A percentile compares a stretch with the other conserved stretches of the same genome.
These are phyloP conservation scores for Ophiocordyceps polyrhachis-furcata DNA, from an alignment of 2,329 filamentous ascomycete species.

Conservation along the genomic window DNA sequence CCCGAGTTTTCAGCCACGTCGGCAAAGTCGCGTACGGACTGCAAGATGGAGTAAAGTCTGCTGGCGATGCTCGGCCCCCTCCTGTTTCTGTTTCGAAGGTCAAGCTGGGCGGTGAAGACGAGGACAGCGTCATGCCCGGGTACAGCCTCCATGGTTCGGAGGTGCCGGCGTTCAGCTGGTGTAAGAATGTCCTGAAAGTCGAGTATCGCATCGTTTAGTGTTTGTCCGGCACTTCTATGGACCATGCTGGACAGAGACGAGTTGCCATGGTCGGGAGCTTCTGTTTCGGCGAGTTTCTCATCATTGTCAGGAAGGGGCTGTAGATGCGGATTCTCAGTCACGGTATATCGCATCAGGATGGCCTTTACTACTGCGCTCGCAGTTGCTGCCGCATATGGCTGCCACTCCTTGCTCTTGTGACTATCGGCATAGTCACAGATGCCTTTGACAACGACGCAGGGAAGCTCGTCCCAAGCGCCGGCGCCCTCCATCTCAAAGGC, in stretches of 20 bases:
- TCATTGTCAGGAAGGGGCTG: neutral
- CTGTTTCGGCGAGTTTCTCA: neutral
- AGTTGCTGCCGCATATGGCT: constrained; percentile 18
- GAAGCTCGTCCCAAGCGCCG: constrained; percentile 13
- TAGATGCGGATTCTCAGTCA: neutral
- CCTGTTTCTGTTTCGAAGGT: neutral
- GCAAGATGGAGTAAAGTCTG: neutral
- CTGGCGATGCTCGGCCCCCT: neutral
- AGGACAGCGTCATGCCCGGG: neutral
- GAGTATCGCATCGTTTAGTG: neutral
- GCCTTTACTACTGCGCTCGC: constrained; percentile 10
- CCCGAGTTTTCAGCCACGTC: neutral
- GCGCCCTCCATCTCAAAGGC: constrained; percentile 17
- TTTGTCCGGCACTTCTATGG: neutral
- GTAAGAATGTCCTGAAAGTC: neutral
- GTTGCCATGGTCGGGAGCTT: neutral
- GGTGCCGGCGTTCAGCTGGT: neutral
- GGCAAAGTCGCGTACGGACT: neutral
- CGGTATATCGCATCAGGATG: neutral
- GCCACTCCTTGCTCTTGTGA: constrained; percentile 13
- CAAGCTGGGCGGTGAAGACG: neutral
- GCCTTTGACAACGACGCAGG: constrained; percentile 19
- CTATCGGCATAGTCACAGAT: constrained; percentile 15
- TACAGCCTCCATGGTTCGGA: neutral
- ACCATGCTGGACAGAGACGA: neutral